Evolutionary conservation across 2,329 filamentous ascomycete species (phyloP).

Genomic region (Sphaceloma murrayae): DNA sequence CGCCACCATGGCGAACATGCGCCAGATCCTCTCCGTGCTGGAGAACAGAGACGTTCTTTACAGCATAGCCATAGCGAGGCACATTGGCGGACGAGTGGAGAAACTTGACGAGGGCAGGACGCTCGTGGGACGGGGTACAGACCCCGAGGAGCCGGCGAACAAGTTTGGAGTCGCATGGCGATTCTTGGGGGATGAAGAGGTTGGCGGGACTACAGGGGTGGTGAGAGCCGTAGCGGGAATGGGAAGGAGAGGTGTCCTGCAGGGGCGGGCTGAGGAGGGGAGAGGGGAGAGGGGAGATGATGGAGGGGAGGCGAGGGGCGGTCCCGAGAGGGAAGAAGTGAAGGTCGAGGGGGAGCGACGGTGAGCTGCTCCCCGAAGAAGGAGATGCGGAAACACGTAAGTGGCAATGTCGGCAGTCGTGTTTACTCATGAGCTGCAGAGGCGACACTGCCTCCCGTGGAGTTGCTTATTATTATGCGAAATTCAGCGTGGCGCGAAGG

Average conservation of each 20-base stretch:
- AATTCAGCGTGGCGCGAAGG: conserved; percentile 9
- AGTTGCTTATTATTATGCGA: not conserved
- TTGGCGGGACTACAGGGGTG: conserved; percentile 38
- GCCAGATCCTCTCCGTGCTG: conserved; percentile 62
- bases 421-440: no score
- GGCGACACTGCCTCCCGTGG: no score
- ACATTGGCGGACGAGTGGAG: conserved; percentile 54
- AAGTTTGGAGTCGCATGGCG: conserved; percentile 41
- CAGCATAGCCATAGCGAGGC: conserved; percentile 70
- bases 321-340: not conserved
- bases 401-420: no score
- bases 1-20: conserved; percentile 54
- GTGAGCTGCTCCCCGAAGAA: no score
- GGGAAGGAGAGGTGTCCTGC: conserved; percentile 30
- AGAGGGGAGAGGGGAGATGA: not conserved
- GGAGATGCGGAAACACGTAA: no score
- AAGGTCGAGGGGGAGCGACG: not conserved
- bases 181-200: conserved; percentile 40
- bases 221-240: conserved; percentile 42
- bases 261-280: not conserved
- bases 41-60: conserved; percentile 89
- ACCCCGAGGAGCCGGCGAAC: conserved; percentile 33
- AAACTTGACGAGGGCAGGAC: conserved; percentile 31
- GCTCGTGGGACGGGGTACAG: conserved; percentile 21
- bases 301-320: not conserved